Evolutionary conservation across 768 basidiomycete genomes (phyloP).

Genomic region (Flagelloscypha sp.): DNA sequence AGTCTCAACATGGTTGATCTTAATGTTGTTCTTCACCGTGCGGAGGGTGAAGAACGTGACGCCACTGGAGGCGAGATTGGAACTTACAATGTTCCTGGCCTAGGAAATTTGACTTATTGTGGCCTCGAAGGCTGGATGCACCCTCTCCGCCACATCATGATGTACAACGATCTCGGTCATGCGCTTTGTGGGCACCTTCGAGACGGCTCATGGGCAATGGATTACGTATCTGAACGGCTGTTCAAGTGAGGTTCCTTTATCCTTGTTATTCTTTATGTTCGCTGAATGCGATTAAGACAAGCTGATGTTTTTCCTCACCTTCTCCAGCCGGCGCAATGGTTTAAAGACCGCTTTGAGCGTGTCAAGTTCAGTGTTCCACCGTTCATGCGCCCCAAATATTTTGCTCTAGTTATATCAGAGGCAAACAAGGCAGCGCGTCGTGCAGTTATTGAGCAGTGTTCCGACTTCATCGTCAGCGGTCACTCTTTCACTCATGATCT

Average conservation of each 20-base stretch:
- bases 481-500: constrained; percentile 87
- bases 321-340: constrained; percentile 67
- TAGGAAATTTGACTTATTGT: constrained; percentile 78
- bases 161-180: constrained; percentile 89
- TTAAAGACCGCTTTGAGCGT: constrained; percentile 79
- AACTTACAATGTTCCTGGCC: constrained; percentile 69
- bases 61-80: constrained; percentile 78
- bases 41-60: constrained; percentile 88
- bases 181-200: constrained; percentile 82
- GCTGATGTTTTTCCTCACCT: constrained; percentile 58
- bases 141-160: constrained; percentile 74
- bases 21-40: constrained; percentile 78
- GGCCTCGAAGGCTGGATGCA: constrained; percentile 98
- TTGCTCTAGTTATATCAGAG: constrained; percentile 81
- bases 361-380: constrained; percentile 68
- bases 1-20: constrained; percentile 79
- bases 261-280: not conserved
- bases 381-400: constrained; percentile 93
- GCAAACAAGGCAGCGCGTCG: constrained; percentile 89
- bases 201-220: constrained; percentile 85
- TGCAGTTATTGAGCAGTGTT: constrained; percentile 77
- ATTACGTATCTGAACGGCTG: constrained; percentile 73
- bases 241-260: constrained; percentile 43
- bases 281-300: constrained; percentile 37
- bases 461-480: constrained; percentile 79